Evolutionary conservation across 208 protist genomes (phyloP).

Genomic region (Acanthamoeba royreba): DNA sequence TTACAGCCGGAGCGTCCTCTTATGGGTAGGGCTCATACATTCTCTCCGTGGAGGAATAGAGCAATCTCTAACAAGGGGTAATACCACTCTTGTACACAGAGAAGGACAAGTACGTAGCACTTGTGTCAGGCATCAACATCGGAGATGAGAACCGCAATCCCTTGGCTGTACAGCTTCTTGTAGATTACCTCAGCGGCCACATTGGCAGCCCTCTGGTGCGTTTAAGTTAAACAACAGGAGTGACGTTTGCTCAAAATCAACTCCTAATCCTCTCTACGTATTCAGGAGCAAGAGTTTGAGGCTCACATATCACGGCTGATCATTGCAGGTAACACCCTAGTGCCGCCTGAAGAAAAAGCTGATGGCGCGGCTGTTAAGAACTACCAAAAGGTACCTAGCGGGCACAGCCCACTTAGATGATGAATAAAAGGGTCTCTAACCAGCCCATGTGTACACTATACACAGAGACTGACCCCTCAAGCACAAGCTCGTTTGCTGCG

Average conservation of each 20-base stretch:
- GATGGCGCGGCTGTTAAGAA: not conserved
- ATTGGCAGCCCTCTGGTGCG: not conserved
- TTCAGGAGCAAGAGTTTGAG: constrained; percentile 48
- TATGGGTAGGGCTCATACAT: not conserved
- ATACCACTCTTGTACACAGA: not conserved
- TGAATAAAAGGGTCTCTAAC: not conserved
- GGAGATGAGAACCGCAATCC: constrained; percentile 26
- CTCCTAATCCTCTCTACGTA: not conserved
- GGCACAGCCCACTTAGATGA: not conserved
- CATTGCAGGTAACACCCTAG: constrained; percentile 59
- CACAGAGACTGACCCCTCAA: not conserved
- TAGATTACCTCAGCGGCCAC: constrained; percentile 54
- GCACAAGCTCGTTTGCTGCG: not conserved
- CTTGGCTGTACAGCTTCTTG: constrained; percentile 33
- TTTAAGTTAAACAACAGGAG: not conserved
- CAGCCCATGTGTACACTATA: not conserved
- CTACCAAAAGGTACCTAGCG: not conserved
- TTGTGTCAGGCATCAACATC: constrained; percentile 45
- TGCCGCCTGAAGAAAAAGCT: constrained; percentile 35
- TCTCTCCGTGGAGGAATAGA: not conserved
- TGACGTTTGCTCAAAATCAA: not conserved
- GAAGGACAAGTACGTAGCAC: constrained; percentile 48
- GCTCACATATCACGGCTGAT: constrained; percentile 51
- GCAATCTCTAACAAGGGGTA: not conserved
- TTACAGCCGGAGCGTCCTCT: not conserved